Base-by-base conservation (phyloP, 2,329 filamentous ascomycete species). In the Aspergillus brunneoviolaceus region DNA sequence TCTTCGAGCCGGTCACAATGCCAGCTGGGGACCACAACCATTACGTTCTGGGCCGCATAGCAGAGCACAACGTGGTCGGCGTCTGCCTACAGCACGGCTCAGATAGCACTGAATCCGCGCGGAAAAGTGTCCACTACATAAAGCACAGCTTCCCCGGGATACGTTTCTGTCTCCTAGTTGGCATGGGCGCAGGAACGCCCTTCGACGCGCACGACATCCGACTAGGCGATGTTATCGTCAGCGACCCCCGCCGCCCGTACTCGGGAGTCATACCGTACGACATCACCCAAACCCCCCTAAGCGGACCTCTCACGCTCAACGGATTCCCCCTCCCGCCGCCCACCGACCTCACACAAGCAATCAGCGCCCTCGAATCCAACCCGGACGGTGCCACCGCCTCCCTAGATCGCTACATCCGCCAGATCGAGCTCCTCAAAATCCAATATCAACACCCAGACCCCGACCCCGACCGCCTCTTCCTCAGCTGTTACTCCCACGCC, bases 201-300 rank as follows among this genome's bases (percentile, higher is more conserved):
- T 63, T 59, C 1, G 12, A 51, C 5, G 29, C 35, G 10, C 50
- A 62, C 21, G 68, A 69, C 42, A 67, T 71, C 52, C 65, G 69
- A 7, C 64, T 74, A 0, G 70, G 69, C 4, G 71, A 73, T 59
- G 62, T 73, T 1, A 64, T 72, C 23, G 63, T 73, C 11, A 68
- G 70, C 60, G 29, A 3, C 0, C 51, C 51, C 4, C 16, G 19
- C 19, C 31, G 27, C 6, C 4, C 2, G 16, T 25, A 55, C n/a
- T 12, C 31, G 5, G 57, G 57, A 1, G 57, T 59, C 1, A 3
- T 59, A 5, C 57, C 39, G 3, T 55, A 59, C 33, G 51, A 55
- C 27, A 51, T 59, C 19, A 19, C 21, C 16, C 50, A 59, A 12
- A 31, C 9, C 19, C 21, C 42, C 6, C 33, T 51, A 16, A 29